These are phyloP conservation scores for Colletotrichum graminicola DNA, from an alignment of 2,329 filamentous ascomycete species.

Conservation along the genomic window DNA sequence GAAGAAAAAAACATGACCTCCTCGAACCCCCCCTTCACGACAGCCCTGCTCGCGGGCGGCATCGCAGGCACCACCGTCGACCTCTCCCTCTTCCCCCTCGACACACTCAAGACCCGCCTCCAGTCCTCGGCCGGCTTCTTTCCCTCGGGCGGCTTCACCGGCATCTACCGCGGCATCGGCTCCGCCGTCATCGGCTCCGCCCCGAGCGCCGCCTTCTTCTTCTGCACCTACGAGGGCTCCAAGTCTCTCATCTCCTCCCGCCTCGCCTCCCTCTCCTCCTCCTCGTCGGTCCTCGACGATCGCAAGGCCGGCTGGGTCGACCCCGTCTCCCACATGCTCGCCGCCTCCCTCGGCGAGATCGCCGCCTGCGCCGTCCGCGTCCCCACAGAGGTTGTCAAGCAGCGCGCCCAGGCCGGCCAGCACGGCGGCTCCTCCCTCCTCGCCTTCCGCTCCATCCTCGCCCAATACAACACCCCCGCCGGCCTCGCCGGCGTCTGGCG, in stretches of 20 bases:
- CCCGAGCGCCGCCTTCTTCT: slow-evolving; percentile 95
- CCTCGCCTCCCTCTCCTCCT: slow-evolving; percentile 47
- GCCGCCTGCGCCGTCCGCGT: slow-evolving; percentile 93
- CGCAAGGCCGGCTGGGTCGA: slow-evolving; percentile 43
- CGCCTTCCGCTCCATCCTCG: slow-evolving; percentile 78
- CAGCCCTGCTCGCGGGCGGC: slow-evolving; percentile 82
- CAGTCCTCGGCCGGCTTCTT: slow-evolving; percentile 85
- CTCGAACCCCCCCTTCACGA: slow-evolving; percentile 61
- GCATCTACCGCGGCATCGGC: slow-evolving; percentile 93
- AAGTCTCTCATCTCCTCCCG: slow-evolving; percentile 66
- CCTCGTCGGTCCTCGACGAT: background rate
- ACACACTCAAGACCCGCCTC: slow-evolving; percentile 97
- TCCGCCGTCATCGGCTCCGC: slow-evolving; percentile 91
- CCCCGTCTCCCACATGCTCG: slow-evolving; percentile 76
- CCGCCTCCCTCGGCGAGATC: slow-evolving; percentile 88
- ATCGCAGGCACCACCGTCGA: slow-evolving; percentile 96
- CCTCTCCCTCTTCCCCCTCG: slow-evolving; percentile 95
- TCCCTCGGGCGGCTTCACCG: slow-evolving; percentile 86
- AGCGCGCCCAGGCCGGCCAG: slow-evolving; percentile 90
- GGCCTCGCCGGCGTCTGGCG: slow-evolving; percentile 74
- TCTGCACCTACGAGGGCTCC: slow-evolving; percentile 89
- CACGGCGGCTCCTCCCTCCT: slow-evolving; percentile 77
- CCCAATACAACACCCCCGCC: slow-evolving; percentile 52
- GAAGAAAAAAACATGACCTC: slow-evolving; percentile 32
- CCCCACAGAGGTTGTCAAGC: slow-evolving; percentile 97